phyloP scores from a whole-genome alignment of 768 basidiomycete species.

The Mycena crocata region DNA sequence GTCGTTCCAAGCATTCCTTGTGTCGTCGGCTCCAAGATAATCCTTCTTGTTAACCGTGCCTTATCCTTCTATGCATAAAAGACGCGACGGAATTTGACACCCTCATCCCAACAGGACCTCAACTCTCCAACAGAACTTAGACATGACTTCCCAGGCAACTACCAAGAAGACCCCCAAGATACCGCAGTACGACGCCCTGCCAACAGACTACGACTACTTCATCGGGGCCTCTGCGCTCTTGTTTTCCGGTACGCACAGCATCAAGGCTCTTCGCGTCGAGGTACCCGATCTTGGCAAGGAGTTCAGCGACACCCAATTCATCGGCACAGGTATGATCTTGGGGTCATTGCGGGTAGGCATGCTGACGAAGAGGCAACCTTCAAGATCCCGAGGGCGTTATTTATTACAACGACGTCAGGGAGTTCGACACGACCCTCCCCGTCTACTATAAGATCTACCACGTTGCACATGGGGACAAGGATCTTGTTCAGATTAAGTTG shows the following conservation, averaged over 20 bases:
- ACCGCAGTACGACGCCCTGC: not conserved
- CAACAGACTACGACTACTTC: not conserved
- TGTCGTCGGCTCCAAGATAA: no score
- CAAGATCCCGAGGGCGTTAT: not conserved
- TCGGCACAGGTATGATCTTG: not conserved
- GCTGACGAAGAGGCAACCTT: not conserved
- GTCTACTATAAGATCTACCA: not conserved
- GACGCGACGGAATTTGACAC: no score
- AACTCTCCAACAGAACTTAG: no score
- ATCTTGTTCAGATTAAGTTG: not conserved
- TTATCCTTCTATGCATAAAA: no score
- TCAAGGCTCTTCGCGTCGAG: slow-evolving; percentile 5
- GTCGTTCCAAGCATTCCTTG: no score
- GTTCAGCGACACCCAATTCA: not conserved
- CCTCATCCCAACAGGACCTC: no score
- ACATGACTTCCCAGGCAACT: not conserved
- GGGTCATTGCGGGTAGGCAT: not conserved
- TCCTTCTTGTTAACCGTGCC: no score
- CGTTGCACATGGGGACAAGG: not conserved
- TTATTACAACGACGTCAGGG: not conserved
- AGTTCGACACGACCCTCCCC: not conserved
- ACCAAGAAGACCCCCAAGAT: not conserved
- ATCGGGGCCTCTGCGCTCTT: not conserved
- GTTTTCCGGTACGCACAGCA: not conserved
- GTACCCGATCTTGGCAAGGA: not conserved